phyloP scores from a whole-genome alignment of 2,329 filamentous ascomycete genomes.

The Penicillium sumatraense region DNA sequence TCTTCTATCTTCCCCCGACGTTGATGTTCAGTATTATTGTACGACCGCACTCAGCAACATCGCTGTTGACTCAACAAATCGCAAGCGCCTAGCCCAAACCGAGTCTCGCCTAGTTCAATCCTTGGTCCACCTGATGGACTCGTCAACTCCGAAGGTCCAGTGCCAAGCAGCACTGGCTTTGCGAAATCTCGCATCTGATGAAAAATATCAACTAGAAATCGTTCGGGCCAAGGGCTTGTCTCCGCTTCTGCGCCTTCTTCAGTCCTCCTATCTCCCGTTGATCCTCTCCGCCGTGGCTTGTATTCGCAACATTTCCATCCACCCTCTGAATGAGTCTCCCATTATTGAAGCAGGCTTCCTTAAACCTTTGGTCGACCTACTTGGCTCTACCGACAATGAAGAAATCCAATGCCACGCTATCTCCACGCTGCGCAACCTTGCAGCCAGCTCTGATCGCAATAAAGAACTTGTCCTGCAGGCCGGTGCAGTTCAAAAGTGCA shows the following conservation, averaged over 20 bases:
- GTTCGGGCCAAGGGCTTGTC: constrained; percentile 84
- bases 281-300: constrained; percentile 97
- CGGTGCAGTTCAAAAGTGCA: constrained; percentile 97
- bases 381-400: constrained; percentile 95
- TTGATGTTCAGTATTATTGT: constrained; percentile 99
- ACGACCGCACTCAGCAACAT: constrained; percentile 99
- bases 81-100: constrained; percentile 86
- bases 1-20: constrained; percentile 87
- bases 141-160: constrained; percentile 94
- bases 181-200: constrained; percentile 93
- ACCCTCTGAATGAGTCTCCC: constrained; percentile 94
- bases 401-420: constrained; percentile 99
- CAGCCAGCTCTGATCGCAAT: constrained; percentile 95
- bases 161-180: constrained; percentile 95
- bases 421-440: constrained; percentile 91
- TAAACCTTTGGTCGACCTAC: constrained; percentile 87
- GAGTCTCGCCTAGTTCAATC: constrained; percentile 92
- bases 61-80: constrained; percentile 88
- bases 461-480: constrained; percentile 97
- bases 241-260: constrained; percentile 84
- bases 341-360: constrained; percentile 98
- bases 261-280: constrained; percentile 92
- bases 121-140: constrained; percentile 95
- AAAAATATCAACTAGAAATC: constrained; percentile 98
- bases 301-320: constrained; percentile 98